Base-by-base conservation (phyloP, 2,329 filamentous ascomycete species). In the Ceratocystis lukuohia region DNA sequence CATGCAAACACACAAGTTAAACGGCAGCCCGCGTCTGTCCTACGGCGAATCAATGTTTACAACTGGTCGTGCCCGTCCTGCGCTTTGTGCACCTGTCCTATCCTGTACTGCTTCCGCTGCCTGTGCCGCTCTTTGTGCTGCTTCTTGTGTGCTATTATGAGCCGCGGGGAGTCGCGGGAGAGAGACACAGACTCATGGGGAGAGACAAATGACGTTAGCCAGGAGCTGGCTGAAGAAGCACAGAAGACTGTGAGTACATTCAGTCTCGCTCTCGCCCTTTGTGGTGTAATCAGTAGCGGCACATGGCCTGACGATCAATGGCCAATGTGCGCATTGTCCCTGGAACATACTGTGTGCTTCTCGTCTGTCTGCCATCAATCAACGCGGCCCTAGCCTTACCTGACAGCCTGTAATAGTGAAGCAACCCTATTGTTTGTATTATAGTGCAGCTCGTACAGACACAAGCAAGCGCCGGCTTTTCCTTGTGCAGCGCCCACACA, bases 121-220 rank as follows among this genome's bases (percentile, higher is more conserved):
- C 46, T 50, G n/a, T 20, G n/a, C 17, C 46, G 46, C 46, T 12
- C 46, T 22, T 50, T n/a, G 46, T 50, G n/a, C 46, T n/a, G 46
- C 46, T 22, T 20, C 46, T 20, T 22, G 46, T 20, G 17, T 50
- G 6, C 17, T 50, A 50, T 20, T 50, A 22, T 20, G 22, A 22
- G n/a, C 22, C 15, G n/a, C 48, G 48, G 48, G 17, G 46, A 48
- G 46, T n/a, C 17, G 46, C 17, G 46, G 20, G 46, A 8, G 15
- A 30, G 56, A 7, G 8, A 59, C 15, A 59, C 30, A n/a, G 30
- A 59, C 25, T 59, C 56, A 59, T n/a, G 56, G n/a, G 10, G 56
- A 59, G 56, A 59, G 30, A 59, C 56, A 59, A 59, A 59, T 59
- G 56, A 59, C 56, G 56, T 59, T 33, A 37, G 30, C 7, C 2